Evolutionary conservation across 805 yeast genomes (phyloP).

Genomic region (Saturnispora quitensis): DNA sequence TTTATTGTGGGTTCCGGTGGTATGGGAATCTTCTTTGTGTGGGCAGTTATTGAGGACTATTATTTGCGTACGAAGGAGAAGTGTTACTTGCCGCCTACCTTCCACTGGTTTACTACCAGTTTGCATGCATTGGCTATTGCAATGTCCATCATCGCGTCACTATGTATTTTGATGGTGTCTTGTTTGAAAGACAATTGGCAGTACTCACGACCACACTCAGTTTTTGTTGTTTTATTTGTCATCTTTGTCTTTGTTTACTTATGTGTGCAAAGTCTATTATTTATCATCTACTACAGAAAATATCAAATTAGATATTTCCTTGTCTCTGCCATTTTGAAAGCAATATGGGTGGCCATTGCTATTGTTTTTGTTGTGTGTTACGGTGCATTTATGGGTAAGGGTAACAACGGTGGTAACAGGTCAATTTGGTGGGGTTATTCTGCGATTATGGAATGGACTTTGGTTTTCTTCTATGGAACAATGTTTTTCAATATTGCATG

Average conservation of each 20-base stretch:
- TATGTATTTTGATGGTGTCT: slow-evolving; percentile 67
- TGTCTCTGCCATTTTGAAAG: slow-evolving; percentile 44
- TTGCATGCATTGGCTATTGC: slow-evolving; percentile 21
- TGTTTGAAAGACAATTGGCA: slow-evolving; percentile 53
- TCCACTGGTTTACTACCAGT: slow-evolving; percentile 13
- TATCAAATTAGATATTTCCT: slow-evolving; percentile 23
- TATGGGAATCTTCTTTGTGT: slow-evolving; percentile 67
- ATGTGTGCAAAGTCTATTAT: slow-evolving; percentile 15
- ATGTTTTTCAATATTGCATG: slow-evolving; percentile 52
- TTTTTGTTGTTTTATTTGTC: slow-evolving; percentile 70
- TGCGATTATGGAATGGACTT: slow-evolving; percentile 75
- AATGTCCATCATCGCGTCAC: slow-evolving; percentile 33
- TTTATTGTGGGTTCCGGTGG: slow-evolving; percentile 71
- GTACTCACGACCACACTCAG: slow-evolving; percentile 47
- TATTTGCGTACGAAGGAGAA: slow-evolving; percentile 48
- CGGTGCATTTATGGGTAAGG: slow-evolving; percentile 30
- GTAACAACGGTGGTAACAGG: slow-evolving; percentile 14
- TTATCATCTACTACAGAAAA: slow-evolving; percentile 15
- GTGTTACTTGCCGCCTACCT: slow-evolving; percentile 39
- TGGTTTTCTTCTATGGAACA: slow-evolving; percentile 79
- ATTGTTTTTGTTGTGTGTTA: slow-evolving; percentile 61
- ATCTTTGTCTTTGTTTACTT: slow-evolving; percentile 50
- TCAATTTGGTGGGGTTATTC: slow-evolving; percentile 37
- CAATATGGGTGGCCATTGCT: slow-evolving; percentile 59
- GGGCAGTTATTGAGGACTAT: slow-evolving; percentile 55